Evolutionary conservation across 495 filamentous ascomycete genomes (phyloP).

Genomic region (Hypoxylon perforatum): DNA sequence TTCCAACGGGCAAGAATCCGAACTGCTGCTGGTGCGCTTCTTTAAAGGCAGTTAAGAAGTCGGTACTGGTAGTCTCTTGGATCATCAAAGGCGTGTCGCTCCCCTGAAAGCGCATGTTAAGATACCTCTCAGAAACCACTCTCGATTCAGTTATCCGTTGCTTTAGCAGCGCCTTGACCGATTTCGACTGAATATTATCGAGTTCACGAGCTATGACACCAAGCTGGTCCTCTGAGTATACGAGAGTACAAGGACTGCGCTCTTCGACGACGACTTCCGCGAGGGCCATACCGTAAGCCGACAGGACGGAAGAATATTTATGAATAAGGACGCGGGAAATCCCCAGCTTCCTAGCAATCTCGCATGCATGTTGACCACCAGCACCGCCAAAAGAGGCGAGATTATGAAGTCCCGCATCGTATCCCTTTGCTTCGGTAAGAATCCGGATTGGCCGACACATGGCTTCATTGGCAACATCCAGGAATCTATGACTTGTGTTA

Average conservation of each 20-base stretch:
- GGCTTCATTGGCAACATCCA: conserved; percentile 92
- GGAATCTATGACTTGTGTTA: conserved; percentile 63
- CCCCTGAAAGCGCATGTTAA: conserved; percentile 89
- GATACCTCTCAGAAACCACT: conserved; percentile 76
- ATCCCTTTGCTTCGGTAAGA: conserved; percentile 91
- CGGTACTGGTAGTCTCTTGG: conserved; percentile 61
- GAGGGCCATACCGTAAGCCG: conserved; percentile 95
- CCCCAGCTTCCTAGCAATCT: conserved; percentile 90
- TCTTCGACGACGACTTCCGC: conserved; percentile 80
- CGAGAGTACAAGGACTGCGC: not conserved
- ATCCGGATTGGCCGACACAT: conserved; percentile 95
- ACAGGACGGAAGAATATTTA: conserved; percentile 92
- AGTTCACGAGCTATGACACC: too few species aligned
- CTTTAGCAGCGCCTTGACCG: too few species aligned
- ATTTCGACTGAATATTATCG: too few species aligned
- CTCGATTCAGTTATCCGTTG: too few species aligned
- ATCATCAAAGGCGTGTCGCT: conserved; percentile 92
- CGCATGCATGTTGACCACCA: conserved; percentile 94
- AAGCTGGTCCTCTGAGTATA: too few species aligned
- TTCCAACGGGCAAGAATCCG: conserved; percentile 76
- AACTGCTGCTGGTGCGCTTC: conserved; percentile 82
- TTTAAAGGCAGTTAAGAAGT: conserved; percentile 71
- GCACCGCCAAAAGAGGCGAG: conserved; percentile 95
- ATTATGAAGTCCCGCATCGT: conserved; percentile 89
- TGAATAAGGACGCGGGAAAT: conserved; percentile 90